Base-by-base conservation (phyloP, 202 grass and related monocot species). In the Musa balbisiana region DNA sequence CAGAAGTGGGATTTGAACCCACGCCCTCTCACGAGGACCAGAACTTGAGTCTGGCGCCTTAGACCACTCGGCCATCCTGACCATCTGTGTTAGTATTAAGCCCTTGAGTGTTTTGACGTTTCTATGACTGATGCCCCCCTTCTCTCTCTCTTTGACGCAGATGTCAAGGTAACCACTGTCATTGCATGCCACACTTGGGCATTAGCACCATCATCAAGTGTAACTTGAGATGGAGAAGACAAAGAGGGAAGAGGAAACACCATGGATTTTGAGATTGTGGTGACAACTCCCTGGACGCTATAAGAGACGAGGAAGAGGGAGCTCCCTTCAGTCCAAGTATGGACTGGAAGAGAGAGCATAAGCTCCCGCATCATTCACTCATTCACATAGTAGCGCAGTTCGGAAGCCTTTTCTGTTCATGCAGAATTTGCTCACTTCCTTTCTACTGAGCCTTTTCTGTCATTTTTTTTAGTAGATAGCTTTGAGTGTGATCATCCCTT, bases 21-120 rank as follows among this genome's bases (percentile, higher is more conserved):
- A 93, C 93, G 93, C 90, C 86, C 93, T 97, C 90, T 85, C 78
- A 64, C 76, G 88, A 97, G 84, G 84, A 92, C 88, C 93, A 97
- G 93, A 97, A 97, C 90, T 97, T 97, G 93, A 97, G 93, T 97
- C 93, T 97, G 90, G 86, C 93, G 93, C 93, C 86, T 97, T 96
- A 92, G 89, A 96, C 92, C 92, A 89, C 89, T 96, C 92, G 85
- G 92, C 92, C 89, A 96, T 92, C 89, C 92, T 96, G 92, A 96
- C 86, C 5, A 1, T 25, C 25, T 25, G 25, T 25, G 25, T 25
- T 25, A 0, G 0, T 1, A 25, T 25, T n/a, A n/a, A n/a, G n/a
- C n/a, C n/a, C 23, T 23, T 23, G 4, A 3, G 1, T 16, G 0
- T 60, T 3, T 15, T 15, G 13, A 4, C 19, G 1, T 11, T 60